phyloP scores from a whole-genome alignment of 2,329 filamentous ascomycete species.

The Diaporthe aspalathi region DNA sequence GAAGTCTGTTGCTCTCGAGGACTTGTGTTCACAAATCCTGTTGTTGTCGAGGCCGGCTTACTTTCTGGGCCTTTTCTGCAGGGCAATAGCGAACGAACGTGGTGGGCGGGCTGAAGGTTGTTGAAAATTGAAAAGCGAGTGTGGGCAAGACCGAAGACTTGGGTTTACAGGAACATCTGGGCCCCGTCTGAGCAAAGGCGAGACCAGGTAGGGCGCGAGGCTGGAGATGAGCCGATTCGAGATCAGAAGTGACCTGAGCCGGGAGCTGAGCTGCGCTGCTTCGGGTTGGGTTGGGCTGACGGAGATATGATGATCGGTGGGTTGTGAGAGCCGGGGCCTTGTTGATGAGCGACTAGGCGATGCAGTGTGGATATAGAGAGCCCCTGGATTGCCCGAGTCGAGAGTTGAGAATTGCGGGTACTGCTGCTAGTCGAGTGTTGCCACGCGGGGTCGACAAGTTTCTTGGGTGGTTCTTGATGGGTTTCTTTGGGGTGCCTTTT shows the following conservation, averaged over 20 bases:
- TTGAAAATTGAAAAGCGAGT: constrained; percentile 39
- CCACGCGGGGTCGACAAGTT: constrained; percentile 28
- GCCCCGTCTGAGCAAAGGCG: constrained; percentile 18
- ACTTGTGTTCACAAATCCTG: constrained; percentile 30
- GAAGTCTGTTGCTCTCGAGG: constrained; percentile 22
- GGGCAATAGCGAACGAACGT: constrained; percentile 57
- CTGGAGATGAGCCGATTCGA: constrained; percentile 11
- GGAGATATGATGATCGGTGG: constrained; percentile 25
- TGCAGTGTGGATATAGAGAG: constrained; percentile 26
- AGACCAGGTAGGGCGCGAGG: neutral
- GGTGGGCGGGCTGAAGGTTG: constrained; percentile 39
- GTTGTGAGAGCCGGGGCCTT: constrained; percentile 30
- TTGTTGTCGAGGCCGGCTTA: constrained; percentile 38
- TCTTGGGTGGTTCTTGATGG: constrained; percentile 9
- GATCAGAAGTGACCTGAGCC: constrained; percentile 21
- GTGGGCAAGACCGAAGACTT: constrained; percentile 41
- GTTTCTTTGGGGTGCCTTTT: too few species aligned
- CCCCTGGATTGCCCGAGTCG: constrained; percentile 33
- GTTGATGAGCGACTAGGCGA: constrained; percentile 28
- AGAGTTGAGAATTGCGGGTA: constrained; percentile 33
- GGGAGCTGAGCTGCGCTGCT: constrained; percentile 9
- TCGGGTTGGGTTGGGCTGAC: constrained; percentile 12
- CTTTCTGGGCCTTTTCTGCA: constrained; percentile 35
- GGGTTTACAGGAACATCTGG: constrained; percentile 34
- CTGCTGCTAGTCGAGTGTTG: constrained; percentile 39